These are phyloP conservation scores for Nakazawaea pomicola DNA, from an alignment of 805 yeast species.

Conservation along the genomic window DNA sequence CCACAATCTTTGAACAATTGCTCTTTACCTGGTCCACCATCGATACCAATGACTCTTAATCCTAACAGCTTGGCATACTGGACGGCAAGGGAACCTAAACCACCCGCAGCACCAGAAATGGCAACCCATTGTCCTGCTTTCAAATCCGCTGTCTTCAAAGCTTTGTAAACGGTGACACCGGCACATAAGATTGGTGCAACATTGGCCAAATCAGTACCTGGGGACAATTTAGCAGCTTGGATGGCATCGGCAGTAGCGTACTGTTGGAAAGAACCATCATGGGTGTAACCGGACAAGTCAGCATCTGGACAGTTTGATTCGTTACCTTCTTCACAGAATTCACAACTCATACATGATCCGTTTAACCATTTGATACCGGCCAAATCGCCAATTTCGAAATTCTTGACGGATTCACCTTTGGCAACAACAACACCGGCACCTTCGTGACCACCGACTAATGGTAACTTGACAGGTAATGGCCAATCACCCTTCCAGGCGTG, in stretches of 20 bases:
- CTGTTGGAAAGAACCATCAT: slow-evolving; percentile 57
- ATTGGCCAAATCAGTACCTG: slow-evolving; percentile 41
- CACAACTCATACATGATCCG: slow-evolving; percentile 63
- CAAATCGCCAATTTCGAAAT: slow-evolving; percentile 58
- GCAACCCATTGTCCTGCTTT: slow-evolving; percentile 48
- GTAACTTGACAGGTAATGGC: slow-evolving; percentile 56
- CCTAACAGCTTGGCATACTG: slow-evolving; percentile 50
- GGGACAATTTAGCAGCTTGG: slow-evolving; percentile 44
- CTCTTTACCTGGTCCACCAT: slow-evolving; percentile 43
- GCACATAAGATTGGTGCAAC: slow-evolving; percentile 49
- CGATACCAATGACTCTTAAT: slow-evolving; percentile 41
- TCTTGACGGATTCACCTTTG: slow-evolving; percentile 52
- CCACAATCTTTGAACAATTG: slow-evolving; percentile 35
- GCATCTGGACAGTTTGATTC: slow-evolving; percentile 68
- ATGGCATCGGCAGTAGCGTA: slow-evolving; percentile 50
- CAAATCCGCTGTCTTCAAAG: slow-evolving; percentile 43
- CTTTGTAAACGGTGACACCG: slow-evolving; percentile 51
- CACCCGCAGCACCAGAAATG: slow-evolving; percentile 48
- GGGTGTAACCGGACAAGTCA: slow-evolving; percentile 70
- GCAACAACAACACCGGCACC: slow-evolving; percentile 72
- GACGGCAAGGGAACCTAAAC: slow-evolving; percentile 45
- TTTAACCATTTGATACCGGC: slow-evolving; percentile 71
- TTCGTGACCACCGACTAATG: slow-evolving; percentile 69
- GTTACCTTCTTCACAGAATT: slow-evolving; percentile 51
- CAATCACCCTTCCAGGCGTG: slow-evolving; percentile 75